A percentile compares a stretch with the other conserved stretches of the same genome.
Conservation (phyloP, 2,329 filamentous ascomycete species). For the Microcyclospora pomicola region DNA sequence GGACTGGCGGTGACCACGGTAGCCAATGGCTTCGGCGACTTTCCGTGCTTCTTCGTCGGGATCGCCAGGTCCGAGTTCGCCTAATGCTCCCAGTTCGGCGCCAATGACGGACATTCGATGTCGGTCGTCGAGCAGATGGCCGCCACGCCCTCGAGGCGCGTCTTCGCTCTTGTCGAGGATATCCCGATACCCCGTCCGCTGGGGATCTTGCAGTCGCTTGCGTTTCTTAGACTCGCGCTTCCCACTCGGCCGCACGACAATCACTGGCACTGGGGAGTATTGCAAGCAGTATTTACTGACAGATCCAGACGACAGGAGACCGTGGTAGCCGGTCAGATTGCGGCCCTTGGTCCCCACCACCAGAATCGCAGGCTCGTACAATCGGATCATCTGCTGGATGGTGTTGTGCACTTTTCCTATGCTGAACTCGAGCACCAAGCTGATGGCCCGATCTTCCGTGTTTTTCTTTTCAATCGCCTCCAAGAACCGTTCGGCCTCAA, state of each 20-base stretch:
- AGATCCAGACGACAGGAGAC: conserved; percentile 63
- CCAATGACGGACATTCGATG: conserved; percentile 33
- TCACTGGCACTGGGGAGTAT: conserved; percentile 83
- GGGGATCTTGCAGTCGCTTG: conserved; percentile 66
- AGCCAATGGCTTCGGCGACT: conserved; percentile 27
- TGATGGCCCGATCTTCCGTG: conserved; percentile 67
- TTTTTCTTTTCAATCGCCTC: conserved; percentile 69
- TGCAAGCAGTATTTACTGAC: conserved; percentile 93
- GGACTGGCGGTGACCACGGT: conserved; percentile 6
- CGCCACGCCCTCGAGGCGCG: conserved; percentile 28
- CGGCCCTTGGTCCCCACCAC: conserved; percentile 80
- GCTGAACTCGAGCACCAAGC: conserved; percentile 71
- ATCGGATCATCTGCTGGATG: conserved; percentile 80
- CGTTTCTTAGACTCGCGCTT: conserved; percentile 83
- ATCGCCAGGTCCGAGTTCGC: conserved; percentile 16
- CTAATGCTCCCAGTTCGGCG: conserved; percentile 22
- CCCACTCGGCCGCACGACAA: conserved; percentile 75
- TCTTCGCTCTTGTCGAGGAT: conserved; percentile 54
- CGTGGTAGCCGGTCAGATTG: conserved; percentile 73
- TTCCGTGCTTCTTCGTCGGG: conserved; percentile 25
- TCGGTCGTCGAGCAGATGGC: conserved; percentile 38
- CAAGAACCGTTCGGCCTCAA: conserved; percentile 62
- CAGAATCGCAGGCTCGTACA: conserved; percentile 82
- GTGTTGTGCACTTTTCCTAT: conserved; percentile 82
- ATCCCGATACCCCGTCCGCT: conserved; percentile 59